These are phyloP conservation scores for Puccinia hordei DNA, from an alignment of 1,284 basidiomycete species.

Conservation along the genomic window DNA sequence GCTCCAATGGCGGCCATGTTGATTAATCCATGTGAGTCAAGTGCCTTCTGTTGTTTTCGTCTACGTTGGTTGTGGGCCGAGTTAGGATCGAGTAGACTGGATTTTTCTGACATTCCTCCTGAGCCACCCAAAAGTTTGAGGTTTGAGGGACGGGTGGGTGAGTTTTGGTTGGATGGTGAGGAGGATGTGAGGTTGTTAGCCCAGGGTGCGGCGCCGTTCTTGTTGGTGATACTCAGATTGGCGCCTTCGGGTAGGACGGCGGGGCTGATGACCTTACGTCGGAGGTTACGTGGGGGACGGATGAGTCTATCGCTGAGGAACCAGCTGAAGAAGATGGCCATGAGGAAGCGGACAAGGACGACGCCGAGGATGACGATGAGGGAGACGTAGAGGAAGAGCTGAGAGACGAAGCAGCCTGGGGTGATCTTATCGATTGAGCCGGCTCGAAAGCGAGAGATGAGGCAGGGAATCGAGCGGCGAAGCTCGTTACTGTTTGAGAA, in stretches of 20 bases:
- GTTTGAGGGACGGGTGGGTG: constrained; percentile 37
- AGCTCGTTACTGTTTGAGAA: constrained; percentile 75
- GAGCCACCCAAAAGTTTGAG: constrained; percentile 54
- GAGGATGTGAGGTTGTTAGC: too few species aligned
- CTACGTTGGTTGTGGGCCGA: constrained; percentile 2
- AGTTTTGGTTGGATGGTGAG: neutral
- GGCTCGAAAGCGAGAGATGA: constrained; percentile 80
- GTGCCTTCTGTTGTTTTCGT: constrained; percentile 42
- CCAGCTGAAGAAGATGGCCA: constrained; percentile 98
- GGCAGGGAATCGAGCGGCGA: constrained; percentile 72
- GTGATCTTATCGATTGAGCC: constrained; percentile 96
- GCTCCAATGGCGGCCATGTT: constrained; percentile 83
- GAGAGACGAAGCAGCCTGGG: constrained; percentile 89
- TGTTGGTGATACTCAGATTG: constrained; percentile 83
- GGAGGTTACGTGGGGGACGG: constrained; percentile 72
- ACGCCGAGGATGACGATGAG: constrained; percentile 87
- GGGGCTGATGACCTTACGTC: constrained; percentile 80
- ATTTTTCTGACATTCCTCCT: constrained; percentile 41
- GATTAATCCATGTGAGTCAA: constrained; percentile 64
- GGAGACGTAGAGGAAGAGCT: constrained; percentile 85
- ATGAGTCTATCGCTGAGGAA: constrained; percentile 80
- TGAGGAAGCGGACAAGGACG: constrained; percentile 85
- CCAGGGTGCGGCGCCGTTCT: constrained; percentile 90
- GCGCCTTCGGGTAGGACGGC: constrained; percentile 93
- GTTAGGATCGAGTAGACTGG: constrained; percentile 52